These are phyloP conservation scores for Citrus hindsii DNA, from an alignment of 345 rosid genomes.

Conservation along the genomic window DNA sequence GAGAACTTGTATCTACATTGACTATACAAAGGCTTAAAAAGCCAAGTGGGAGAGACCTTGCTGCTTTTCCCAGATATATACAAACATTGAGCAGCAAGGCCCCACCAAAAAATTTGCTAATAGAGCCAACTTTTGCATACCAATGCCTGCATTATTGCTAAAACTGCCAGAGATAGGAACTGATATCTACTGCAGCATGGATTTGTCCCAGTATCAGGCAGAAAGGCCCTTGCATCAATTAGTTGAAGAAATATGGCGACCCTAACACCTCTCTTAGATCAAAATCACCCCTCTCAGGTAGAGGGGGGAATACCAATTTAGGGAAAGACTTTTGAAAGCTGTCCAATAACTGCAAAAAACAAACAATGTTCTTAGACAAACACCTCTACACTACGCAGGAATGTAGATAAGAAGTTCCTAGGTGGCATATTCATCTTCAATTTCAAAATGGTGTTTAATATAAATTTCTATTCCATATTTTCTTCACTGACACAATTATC, in stretches of 20 bases:
- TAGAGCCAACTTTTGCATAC: neutral
- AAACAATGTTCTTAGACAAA: neutral
- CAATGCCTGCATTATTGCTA: neutral
- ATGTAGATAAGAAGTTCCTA: neutral
- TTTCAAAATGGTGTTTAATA: neutral
- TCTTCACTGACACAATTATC: neutral
- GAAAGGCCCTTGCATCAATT: conserved; percentile 13
- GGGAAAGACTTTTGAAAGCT: conserved; percentile 84
- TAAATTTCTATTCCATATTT: conserved; percentile 2
- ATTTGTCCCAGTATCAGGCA: neutral
- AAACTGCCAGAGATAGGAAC: neutral
- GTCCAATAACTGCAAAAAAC: conserved; percentile 57
- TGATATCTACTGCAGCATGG: neutral
- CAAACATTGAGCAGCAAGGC: conserved; percentile 1
- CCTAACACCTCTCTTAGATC: conserved; percentile 69
- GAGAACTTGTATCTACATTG: neutral
- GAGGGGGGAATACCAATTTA: conserved; percentile 57
- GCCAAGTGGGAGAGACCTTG: neutral
- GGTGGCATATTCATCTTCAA: neutral
- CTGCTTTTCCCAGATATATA: conserved; percentile 9
- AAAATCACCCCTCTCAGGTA: conserved; percentile 90
- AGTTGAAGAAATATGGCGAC: conserved; percentile 96
- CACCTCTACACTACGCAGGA: neutral
- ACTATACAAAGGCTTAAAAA: conserved; percentile 1
- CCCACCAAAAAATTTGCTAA: neutral